Evolutionary conservation across 2,329 filamentous ascomycete species (phyloP).

Genomic region (Penicillium hesseltinei): DNA sequence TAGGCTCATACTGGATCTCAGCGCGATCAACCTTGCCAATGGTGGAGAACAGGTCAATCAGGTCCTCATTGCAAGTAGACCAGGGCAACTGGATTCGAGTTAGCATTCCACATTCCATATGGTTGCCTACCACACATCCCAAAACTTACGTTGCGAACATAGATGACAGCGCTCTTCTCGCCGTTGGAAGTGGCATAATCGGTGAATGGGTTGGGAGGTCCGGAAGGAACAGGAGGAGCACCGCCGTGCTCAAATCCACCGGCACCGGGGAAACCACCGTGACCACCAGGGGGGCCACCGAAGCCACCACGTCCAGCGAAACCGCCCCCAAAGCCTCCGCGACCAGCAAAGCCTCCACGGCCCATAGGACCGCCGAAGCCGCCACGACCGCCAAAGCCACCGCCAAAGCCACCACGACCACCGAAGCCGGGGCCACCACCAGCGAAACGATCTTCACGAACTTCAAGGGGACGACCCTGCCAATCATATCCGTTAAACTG

Average conservation of each 20-base stretch:
- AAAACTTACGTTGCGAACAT: conserved; percentile 90
- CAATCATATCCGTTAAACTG: conserved; percentile 99
- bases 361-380: conserved; percentile 61
- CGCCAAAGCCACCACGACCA: conserved; percentile 58
- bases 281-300: conserved; percentile 44
- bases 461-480: conserved; percentile 90
- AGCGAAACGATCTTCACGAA: conserved; percentile 94
- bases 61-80: conserved; percentile 98
- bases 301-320: conserved; percentile 24
- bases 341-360: conserved; percentile 41
- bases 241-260: conserved; percentile 33
- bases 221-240: conserved; percentile 47
- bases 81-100: conserved; percentile 71
- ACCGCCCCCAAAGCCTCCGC: conserved; percentile 58
- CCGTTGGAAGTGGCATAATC: conserved; percentile 85
- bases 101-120: conserved; percentile 10
- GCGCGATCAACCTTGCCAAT: conserved; percentile 97
- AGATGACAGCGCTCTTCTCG: conserved; percentile 80
- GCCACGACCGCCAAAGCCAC: conserved; percentile 50
- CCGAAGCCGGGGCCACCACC: conserved; percentile 52
- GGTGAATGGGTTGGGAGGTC: conserved; percentile 80
- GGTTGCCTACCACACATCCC: not conserved
- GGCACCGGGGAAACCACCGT: conserved; percentile 55
- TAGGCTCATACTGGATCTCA: conserved; percentile 98
- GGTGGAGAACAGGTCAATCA: conserved; percentile 93